phyloP scores from a whole-genome alignment of 805 yeast species.

The Zygotorulaspora florentina region DNA sequence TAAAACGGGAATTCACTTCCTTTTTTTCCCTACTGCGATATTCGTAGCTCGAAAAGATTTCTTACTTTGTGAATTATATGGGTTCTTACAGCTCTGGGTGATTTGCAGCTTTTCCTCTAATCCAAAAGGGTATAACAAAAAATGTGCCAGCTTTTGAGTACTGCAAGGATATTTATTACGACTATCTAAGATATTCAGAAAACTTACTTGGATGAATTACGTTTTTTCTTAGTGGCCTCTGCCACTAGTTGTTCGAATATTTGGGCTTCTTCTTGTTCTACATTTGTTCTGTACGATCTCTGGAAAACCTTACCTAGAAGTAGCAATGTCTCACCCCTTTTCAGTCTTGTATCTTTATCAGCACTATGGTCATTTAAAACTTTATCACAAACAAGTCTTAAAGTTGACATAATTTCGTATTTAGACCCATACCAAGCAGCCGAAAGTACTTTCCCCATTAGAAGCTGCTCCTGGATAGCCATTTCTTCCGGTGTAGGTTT shows the following conservation, averaged over 20 bases:
- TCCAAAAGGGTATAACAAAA: no score
- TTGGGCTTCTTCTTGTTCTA: constrained; percentile 71
- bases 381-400: constrained; percentile 65
- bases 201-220: constrained; percentile 10
- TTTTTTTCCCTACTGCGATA: no score
- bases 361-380: constrained; percentile 57
- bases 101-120: no score
- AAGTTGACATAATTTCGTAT: constrained; percentile 70
- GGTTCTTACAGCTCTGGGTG: no score
- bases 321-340: constrained; percentile 60
- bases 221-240: constrained; percentile 46
- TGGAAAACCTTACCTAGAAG: constrained; percentile 62
- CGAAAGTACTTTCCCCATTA: constrained; percentile 74
- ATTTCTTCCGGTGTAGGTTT: constrained; percentile 59
- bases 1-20: no score
- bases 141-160: no score
- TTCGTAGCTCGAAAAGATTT: no score
- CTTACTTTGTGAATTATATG: no score
- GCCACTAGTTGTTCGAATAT: constrained; percentile 68
- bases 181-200: no score
- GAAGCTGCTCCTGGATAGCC: constrained; percentile 66
- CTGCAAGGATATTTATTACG: no score
- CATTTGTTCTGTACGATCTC: constrained; percentile 55
- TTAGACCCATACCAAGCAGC: constrained; percentile 85
- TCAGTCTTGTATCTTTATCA: constrained; percentile 42